phyloP scores from a whole-genome alignment of 495 filamentous ascomycete genomes.

The Entonaema liquescens region DNA sequence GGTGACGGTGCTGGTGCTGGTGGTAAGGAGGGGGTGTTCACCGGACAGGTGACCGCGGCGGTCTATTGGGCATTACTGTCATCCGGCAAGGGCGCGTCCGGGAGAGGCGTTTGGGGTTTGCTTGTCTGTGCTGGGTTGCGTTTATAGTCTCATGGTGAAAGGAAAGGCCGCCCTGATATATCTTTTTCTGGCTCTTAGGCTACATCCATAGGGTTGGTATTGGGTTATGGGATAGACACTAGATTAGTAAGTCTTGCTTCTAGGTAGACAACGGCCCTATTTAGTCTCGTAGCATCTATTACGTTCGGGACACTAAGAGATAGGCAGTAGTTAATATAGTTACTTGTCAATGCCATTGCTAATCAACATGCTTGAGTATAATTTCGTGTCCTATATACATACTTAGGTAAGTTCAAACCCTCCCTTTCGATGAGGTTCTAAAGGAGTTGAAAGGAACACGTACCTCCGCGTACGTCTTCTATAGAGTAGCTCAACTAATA shows the following conservation, averaged over 20 bases:
- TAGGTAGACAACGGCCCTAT: background rate
- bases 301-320: background rate
- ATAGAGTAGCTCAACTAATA: background rate
- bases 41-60: too few relatives aligned
- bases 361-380: background rate
- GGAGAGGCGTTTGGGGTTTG: background rate
- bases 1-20: too few relatives aligned
- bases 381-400: background rate
- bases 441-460: background rate
- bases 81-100: background rate
- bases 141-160: too few relatives aligned
- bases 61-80: too few relatives aligned
- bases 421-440: background rate
- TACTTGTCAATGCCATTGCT: background rate
- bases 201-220: background rate
- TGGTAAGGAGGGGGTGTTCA: too few relatives aligned
- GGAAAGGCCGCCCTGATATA: too few relatives aligned
- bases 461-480: background rate
- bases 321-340: background rate
- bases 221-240: background rate
- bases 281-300: background rate
- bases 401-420: background rate
- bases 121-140: background rate
- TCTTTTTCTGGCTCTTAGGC: background rate
- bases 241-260: background rate